Percentiles rank a stretch among this genome's conserved stretches.
Evolutionary conservation across 164 flowering plant species (phyloP).

Genomic region (Berberis vulgaris): DNA sequence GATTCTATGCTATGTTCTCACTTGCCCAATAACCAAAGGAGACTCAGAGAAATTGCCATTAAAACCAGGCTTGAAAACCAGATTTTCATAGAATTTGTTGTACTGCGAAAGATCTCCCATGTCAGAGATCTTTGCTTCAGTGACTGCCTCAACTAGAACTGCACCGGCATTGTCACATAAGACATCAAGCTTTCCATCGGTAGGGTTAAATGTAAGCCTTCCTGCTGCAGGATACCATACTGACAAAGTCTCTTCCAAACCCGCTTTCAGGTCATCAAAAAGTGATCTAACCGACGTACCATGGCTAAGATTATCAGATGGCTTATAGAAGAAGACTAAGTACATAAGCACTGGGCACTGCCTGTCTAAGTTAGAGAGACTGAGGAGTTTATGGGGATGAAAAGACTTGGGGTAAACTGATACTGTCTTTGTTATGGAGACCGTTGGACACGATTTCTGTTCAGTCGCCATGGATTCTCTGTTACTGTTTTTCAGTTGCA

Average conservation of each 20-base stretch:
- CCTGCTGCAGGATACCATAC: background rate
- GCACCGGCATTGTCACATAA: background rate
- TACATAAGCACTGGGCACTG: constrained; percentile 1
- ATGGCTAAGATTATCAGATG: background rate
- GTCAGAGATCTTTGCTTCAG: background rate
- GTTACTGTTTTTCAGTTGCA: background rate
- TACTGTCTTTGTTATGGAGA: background rate
- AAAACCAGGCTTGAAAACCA: background rate
- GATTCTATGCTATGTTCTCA: background rate
- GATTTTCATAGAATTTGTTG: background rate
- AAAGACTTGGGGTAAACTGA: background rate
- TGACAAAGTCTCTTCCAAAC: background rate
- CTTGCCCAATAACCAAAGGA: background rate
- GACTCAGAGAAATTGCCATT: background rate
- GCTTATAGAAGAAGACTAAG: background rate
- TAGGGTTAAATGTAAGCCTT: background rate
- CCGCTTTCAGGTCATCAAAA: background rate
- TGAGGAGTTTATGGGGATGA: background rate
- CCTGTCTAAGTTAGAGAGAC: background rate
- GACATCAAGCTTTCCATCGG: background rate
- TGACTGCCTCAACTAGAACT: background rate
- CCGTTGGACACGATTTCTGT: background rate
- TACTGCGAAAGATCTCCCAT: background rate
- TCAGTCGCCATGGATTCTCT: background rate
- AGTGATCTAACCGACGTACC: background rate